A percentile compares a stretch with the other conserved stretches of the same genome.
Conservation (phyloP, 2,329 filamentous ascomycete genomes). For the Pseudopithomyces maydicus region DNA sequence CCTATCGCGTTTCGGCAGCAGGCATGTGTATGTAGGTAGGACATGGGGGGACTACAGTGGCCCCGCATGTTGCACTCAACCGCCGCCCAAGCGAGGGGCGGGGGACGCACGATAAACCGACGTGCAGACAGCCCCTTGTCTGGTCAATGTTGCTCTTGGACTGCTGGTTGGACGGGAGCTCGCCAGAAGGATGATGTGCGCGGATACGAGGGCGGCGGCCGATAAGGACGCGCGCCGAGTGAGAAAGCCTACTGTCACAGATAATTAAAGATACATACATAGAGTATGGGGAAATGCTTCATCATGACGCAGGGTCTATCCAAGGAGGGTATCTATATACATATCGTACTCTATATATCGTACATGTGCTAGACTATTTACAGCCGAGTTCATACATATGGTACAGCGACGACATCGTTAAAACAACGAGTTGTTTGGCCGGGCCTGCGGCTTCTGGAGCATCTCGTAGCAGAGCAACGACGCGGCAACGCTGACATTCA, state of each 20-base stretch:
- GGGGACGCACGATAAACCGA: slow-evolving; percentile 3
- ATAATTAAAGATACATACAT: not conserved
- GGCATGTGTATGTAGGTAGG: no score
- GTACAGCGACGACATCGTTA: slow-evolving; percentile 19
- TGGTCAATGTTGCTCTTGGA: not conserved
- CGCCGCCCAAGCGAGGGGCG: not conserved
- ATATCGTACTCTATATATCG: not conserved
- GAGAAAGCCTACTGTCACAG: not conserved
- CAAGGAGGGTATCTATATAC: not conserved
- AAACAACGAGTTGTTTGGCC: slow-evolving; percentile 28
- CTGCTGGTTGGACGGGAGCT: slow-evolving; percentile 1
- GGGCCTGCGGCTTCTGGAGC: slow-evolving; percentile 50
- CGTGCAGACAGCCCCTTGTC: not conserved
- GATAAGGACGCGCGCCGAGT: slow-evolving; percentile 4
- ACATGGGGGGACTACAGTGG: no score
- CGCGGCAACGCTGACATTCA: slow-evolving; percentile 91
- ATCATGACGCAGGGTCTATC: not conserved
- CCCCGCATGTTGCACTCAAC: not conserved
- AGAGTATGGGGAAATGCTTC: not conserved
- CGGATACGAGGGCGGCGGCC: slow-evolving; percentile 10
- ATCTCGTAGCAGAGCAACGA: slow-evolving; percentile 76
- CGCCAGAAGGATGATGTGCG: slow-evolving; percentile 11
- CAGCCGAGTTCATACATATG: slow-evolving; percentile 12
- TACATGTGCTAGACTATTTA: slow-evolving; percentile 9
- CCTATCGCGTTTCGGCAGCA: no score